These are phyloP conservation scores for Kodamaea laetipori DNA, from an alignment of 805 yeast species.

Conservation along the genomic window DNA sequence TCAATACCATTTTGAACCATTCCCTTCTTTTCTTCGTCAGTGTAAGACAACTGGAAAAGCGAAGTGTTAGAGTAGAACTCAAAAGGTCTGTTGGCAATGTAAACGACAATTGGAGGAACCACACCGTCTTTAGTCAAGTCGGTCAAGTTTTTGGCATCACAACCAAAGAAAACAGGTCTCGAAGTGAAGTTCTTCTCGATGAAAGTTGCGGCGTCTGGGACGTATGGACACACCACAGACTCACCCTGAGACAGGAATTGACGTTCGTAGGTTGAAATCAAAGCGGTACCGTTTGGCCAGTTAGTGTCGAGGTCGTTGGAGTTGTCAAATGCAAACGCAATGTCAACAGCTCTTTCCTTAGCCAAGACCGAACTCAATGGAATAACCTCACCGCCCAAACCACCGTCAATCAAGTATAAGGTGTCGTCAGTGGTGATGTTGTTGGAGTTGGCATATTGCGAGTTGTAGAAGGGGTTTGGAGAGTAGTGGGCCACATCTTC, in stretches of 20 bases:
- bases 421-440: conserved; percentile 30
- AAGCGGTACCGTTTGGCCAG: conserved; percentile 40
- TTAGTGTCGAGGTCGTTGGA: conserved; percentile 27
- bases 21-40: conserved; percentile 53
- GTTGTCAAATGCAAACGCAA: conserved; percentile 41
- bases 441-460: conserved; percentile 30
- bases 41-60: conserved; percentile 66
- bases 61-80: conserved; percentile 69
- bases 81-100: conserved; percentile 72
- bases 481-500: conserved; percentile 37
- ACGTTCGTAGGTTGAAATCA: conserved; percentile 35
- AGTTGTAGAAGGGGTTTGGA: conserved; percentile 41
- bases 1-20: conserved; percentile 78
- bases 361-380: conserved; percentile 37
- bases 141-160: conserved; percentile 66
- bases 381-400: conserved; percentile 39
- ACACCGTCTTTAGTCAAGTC: conserved; percentile 40
- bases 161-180: conserved; percentile 81
- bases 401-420: conserved; percentile 41
- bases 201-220: conserved; percentile 70
- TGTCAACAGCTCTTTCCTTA: conserved; percentile 38
- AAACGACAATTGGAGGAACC: conserved; percentile 75
- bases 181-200: conserved; percentile 60
- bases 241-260: conserved; percentile 48
- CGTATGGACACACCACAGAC: conserved; percentile 73